phyloP scores from a whole-genome alignment of 208 protist genomes.

The Eutreptiella sp. region DNA sequence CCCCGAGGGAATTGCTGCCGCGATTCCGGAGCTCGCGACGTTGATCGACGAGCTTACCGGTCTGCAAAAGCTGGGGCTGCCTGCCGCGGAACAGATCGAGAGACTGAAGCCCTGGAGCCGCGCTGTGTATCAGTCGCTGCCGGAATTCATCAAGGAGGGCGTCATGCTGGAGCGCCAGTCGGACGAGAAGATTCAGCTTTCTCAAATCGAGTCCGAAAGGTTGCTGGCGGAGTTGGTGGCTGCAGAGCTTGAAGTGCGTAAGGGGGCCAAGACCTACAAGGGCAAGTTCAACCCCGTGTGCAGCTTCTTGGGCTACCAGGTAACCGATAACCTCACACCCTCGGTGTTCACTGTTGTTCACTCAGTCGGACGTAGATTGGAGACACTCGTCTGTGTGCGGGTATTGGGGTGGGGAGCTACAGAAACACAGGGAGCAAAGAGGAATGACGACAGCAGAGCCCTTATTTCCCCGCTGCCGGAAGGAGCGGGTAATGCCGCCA shows the following conservation, averaged over 20 bases:
- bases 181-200: slow-evolving; percentile 29
- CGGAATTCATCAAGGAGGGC: not conserved
- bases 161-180: slow-evolving; percentile 6
- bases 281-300: too few species aligned
- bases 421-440: too few species aligned
- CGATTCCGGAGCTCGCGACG: slow-evolving; percentile 32
- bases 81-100: not conserved
- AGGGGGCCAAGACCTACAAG: not conserved
- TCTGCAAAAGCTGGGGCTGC: not conserved
- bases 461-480: too few species aligned
- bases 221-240: slow-evolving; percentile 21
- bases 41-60: slow-evolving; percentile 37
- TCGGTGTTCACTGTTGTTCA: too few species aligned
- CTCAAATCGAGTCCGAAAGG: slow-evolving; percentile 38
- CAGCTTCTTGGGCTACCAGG: slow-evolving; percentile 10
- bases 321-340: too few species aligned
- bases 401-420: too few species aligned
- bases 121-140: not conserved
- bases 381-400: too few species aligned
- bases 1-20: slow-evolving; percentile 39
- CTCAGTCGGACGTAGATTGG: too few species aligned
- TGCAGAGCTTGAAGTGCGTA: not conserved
- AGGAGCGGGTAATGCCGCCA: too few species aligned
- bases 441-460: too few species aligned
- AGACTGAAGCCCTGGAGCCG: not conserved